Evolutionary conservation across 495 filamentous ascomycete species (phyloP).

Genomic region (Neurospora cerealis): DNA sequence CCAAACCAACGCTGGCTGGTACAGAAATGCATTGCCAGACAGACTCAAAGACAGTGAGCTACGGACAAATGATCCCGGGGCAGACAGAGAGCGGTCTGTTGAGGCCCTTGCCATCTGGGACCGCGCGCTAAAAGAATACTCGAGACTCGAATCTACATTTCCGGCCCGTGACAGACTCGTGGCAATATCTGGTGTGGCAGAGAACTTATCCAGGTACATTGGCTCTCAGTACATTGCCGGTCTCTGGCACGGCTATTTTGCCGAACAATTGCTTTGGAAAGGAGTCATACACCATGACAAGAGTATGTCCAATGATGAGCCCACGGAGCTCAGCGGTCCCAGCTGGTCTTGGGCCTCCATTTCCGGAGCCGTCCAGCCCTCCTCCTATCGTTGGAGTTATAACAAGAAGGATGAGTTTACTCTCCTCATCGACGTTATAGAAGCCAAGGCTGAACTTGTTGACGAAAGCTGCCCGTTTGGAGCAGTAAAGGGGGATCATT

Average conservation of each 20-base stretch:
- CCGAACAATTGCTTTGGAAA: neutral
- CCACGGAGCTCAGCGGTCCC: neutral
- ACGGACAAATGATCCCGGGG: neutral
- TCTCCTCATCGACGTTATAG: neutral
- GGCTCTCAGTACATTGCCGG: neutral
- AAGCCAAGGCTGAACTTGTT: neutral
- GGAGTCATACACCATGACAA: neutral
- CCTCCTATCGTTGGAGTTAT: neutral
- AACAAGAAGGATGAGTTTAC: constrained; percentile 4
- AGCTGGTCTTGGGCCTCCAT: neutral
- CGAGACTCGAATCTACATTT: neutral
- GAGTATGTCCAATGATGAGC: no score
- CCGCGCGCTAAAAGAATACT: neutral
- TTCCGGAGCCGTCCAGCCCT: neutral
- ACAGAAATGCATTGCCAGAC: no score
- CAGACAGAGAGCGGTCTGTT: neutral
- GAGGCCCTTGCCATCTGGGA: neutral
- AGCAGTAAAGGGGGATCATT: neutral
- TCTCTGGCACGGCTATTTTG: neutral
- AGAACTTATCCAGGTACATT: neutral
- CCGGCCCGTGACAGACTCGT: neutral
- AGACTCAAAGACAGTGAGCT: neutral
- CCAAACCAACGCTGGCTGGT: no score
- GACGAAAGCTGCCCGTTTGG: neutral
- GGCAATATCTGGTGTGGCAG: neutral